These are phyloP conservation scores for Kernera saxatilis DNA, from an alignment of 345 rosid genomes.

Conservation along the genomic window DNA sequence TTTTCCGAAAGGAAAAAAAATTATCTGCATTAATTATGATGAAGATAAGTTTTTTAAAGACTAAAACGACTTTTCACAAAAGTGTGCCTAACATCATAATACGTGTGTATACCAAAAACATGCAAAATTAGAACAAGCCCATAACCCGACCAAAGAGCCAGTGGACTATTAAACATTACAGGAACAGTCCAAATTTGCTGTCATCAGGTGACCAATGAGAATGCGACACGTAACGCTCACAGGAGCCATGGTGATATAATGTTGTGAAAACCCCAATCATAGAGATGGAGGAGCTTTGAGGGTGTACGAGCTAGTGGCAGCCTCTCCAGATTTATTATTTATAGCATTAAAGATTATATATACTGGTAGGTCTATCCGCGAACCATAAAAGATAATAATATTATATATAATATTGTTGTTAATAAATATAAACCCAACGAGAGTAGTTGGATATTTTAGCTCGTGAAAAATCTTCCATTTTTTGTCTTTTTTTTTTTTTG, in stretches of 20 bases:
- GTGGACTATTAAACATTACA: slow-evolving; percentile 22
- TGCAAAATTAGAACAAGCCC: slow-evolving; percentile 29
- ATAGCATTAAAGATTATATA: slow-evolving; percentile 22
- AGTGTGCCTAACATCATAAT: slow-evolving; percentile 31
- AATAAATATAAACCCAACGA: slow-evolving; percentile 3
- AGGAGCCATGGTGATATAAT: slow-evolving; percentile 18
- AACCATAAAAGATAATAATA: slow-evolving; percentile 9
- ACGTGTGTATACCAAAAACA: slow-evolving; percentile 27
- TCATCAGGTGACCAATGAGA: slow-evolving; percentile 17
- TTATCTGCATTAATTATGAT: slow-evolving; percentile 2
- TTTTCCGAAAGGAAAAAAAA: background rate
- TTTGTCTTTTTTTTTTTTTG: background rate
- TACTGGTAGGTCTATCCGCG: slow-evolving; percentile 32
- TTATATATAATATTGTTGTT: background rate
- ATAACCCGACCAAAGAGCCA: slow-evolving; percentile 32
- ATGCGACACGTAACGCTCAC: slow-evolving; percentile 7
- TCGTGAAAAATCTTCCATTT: background rate
- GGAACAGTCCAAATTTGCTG: slow-evolving; percentile 25
- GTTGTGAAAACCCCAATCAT: slow-evolving; percentile 25
- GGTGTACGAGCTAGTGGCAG: slow-evolving; percentile 22
- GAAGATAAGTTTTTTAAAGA: slow-evolving; percentile 14
- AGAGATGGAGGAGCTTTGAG: slow-evolving; percentile 27
- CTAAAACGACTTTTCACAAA: slow-evolving; percentile 22
- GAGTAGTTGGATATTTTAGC: slow-evolving; percentile 16
- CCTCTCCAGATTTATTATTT: slow-evolving; percentile 21